Evolutionary conservation across 129 eudicot genomes (phyloP), one percentile per base, ranked within the genome.

Genomic region (Lactuca sativa): DNA sequence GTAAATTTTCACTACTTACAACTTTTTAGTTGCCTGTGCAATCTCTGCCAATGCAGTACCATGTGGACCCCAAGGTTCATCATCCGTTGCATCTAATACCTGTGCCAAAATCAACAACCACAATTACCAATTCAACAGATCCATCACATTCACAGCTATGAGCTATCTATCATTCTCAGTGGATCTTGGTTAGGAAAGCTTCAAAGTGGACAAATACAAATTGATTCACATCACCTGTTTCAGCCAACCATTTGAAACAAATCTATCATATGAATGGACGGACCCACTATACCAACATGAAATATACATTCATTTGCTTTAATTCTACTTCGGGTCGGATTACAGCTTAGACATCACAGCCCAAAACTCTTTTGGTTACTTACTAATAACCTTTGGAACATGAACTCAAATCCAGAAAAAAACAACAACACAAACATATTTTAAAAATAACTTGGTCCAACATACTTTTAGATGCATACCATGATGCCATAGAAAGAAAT

Each of bases 41-140:
- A 91, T 88, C 85, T 91, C 97, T 68, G 93, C 96, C 83, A 91
- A 85, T 64, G 80, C 96, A 56, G 88, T 88, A 65, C 97, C 97
- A 84, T 91, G 97, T 84, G 97, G 97, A 69, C 97, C 97, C 97
- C 96, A 91, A 17, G 97, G 97, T 76, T 88, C 97, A 66, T 88
- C 90, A 69, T 91, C 97, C 11, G 97, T 91, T 69, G 97, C 97
- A 88, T 91, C 97, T 82, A 91, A 73, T 17, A 91, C 97, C 97
- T 91, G 79, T 36, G 40, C 56, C 56, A 75, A 72, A 59, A 34
- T 41, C 15, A 18, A 18, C 21, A 18, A 18, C 21, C 21, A 18
- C 21, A 18, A 18, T 18, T 18, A 18, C 21, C 62, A 74, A 69
- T 21, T 44, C 17, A 62, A 43, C 73, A 73, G 52, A 56, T 30